Base-by-base conservation (phyloP, 306 rosid species). In the Cucumis cinereus region DNA sequence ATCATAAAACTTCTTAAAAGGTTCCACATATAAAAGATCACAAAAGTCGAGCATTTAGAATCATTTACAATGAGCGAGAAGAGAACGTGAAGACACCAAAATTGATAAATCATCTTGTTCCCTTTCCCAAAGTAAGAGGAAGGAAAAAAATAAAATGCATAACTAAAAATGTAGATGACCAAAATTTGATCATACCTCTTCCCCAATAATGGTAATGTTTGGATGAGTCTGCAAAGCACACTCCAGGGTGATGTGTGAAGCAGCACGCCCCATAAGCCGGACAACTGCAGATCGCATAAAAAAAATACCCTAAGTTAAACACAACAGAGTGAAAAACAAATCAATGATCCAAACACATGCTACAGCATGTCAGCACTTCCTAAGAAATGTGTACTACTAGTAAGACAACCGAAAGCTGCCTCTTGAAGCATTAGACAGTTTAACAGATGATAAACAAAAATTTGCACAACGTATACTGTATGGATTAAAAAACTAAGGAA, bases 191-290 rank as follows among this genome's bases (percentile, higher is more conserved):
- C 80, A 20, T 81, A 95, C 99, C 97, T 95, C 99, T 87, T 95
- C 99, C 81, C 98, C 99, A 74, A 95, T 90, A 73, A 95, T 88
- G 74, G 98, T 90, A 76, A 95, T 81, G 82, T 95, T 95, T 79
- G 99, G 98, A 81, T 95, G 99, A 62, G 98, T 95, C 86, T 95
- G 99, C 81, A 95, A 84, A 77, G 99, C 99, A 83, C 99, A 95
- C 86, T 95, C 99, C 24, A 95, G 84, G 0, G 99, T 95, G 80
- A 95, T 95, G 86, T 95, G 99, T 72, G 99, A 95, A 82, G 99
- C 99, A n/a, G 99, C 99, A 84, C 99, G 99, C 58, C 99, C 99
- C 99, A 95, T 95, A 79, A 95, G 98, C 82, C 99, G 84, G 64
- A 95, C 99, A 89, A 95, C 99, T 95, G 96, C 88, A 85, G 75